Base-by-base conservation (phyloP, 768 basidiomycete species). In the Suillus paluster region DNA sequence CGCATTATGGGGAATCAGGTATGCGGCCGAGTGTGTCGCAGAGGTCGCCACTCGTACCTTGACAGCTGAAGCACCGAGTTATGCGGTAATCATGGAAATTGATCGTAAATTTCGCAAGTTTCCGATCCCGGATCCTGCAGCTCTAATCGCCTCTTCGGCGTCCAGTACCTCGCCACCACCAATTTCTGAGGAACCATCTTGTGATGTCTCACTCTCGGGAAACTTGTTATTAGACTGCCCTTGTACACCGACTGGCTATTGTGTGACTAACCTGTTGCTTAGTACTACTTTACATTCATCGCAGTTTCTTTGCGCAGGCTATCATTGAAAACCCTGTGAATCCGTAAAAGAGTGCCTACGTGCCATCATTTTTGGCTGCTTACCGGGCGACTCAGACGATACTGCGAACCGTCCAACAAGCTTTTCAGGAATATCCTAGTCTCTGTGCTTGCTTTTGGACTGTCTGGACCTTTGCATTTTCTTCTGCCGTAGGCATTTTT, bases 261-360 rank as follows among this genome's bases (percentile, higher is more conserved):
- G 9, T 34, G 9, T 57, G 55, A 44, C 49, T 63, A 45, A 30
- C 34, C 21, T 27, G 30, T 63, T 58, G 34, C 44, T 1, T 56
- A 87, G 87, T 86, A 25, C 76, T 88, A 19, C 77, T 88, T 69
- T 86, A 86, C 69, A 82, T 90, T 36, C 87, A 88, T 66, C 81
- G 88, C 27, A 81, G 81, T 61, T 91, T 88, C 78, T 90, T 90
- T 63, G 88, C 89, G 1, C 86, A 87, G 67, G 89, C 89, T 4
- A 84, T 90, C 65, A 84, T 87, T 27, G 87, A 90, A 60, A 81
- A 86, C 41, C 88, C 89, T 0, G 72, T 74, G 30, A 88, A 90
- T 70, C 89, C 89, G 0, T 78, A 90, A 45, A 85, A 86, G 71
- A 88, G 86, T 64, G 71, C 79, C 7, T 90, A 89, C 56, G 84